Conservation (phyloP, 2,329 filamentous ascomycete genomes). For the Aureobasidium subglaciale region DNA sequence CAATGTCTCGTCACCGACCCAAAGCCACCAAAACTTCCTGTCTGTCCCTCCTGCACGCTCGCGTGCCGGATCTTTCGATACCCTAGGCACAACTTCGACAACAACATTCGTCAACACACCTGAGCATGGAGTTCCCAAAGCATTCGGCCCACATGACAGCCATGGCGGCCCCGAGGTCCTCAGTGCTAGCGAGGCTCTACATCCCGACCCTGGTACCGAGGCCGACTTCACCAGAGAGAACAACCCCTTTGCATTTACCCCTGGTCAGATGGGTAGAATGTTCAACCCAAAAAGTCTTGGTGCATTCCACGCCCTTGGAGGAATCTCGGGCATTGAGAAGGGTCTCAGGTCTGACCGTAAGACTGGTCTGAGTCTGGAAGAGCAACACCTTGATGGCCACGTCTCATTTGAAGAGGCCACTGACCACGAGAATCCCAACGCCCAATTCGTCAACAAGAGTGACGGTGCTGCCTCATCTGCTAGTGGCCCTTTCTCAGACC, state of each 20-base stretch:
- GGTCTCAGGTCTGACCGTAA: constrained; percentile 60
- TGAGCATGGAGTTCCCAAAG: constrained; percentile 20
- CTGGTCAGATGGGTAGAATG: constrained; percentile 73
- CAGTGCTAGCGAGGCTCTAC: constrained; percentile 61
- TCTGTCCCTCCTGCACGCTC: constrained; percentile 58
- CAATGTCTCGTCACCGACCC: constrained; percentile 57
- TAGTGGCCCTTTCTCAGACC: constrained; percentile 48
- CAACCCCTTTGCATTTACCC: constrained; percentile 79
- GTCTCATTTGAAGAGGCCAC: constrained; percentile 62
- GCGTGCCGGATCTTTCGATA: constrained; percentile 60
- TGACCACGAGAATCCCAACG: constrained; percentile 20
- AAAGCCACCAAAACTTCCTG: constrained; percentile 50
- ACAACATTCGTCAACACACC: constrained; percentile 50
- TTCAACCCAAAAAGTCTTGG: constrained; percentile 71
- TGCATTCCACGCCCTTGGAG: constrained; percentile 69
- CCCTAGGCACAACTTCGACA: constrained; percentile 50
- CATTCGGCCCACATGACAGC: constrained; percentile 24
- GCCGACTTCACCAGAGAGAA: constrained; percentile 66
- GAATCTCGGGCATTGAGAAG: constrained; percentile 64
- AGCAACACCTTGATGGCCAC: constrained; percentile 54
- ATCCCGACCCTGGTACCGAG: constrained; percentile 69
- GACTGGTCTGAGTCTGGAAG: constrained; percentile 63
- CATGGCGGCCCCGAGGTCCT: constrained; percentile 46
- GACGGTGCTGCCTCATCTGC: background rate
- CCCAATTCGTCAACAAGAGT: background rate